phyloP scores from a whole-genome alignment of 2,329 filamentous ascomycete genomes.

The Aspergillus nomiae region DNA sequence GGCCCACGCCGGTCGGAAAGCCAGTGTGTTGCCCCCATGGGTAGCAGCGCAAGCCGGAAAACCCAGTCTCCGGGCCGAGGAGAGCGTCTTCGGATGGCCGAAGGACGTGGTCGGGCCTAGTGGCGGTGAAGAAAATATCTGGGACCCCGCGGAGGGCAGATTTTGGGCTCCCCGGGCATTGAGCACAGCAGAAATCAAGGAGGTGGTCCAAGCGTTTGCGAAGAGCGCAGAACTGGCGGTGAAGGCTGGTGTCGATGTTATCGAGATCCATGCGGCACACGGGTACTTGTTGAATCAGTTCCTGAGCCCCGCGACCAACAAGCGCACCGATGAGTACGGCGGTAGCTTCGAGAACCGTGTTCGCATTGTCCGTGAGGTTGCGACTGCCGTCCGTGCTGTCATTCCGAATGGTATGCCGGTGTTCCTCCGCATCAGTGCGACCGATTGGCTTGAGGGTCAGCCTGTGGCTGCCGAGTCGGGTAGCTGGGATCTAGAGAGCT shows the following conservation, averaged over 20 bases:
- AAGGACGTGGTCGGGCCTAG: conserved; percentile 48
- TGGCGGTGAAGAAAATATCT: conserved; percentile 54
- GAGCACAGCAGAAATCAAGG: conserved; percentile 66
- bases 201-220: conserved; percentile 63
- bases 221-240: conserved; percentile 61
- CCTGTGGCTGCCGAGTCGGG: conserved; percentile 23
- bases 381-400: conserved; percentile 59
- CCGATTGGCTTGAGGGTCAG: conserved; percentile 68
- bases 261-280: conserved; percentile 78
- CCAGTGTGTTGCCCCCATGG: conserved; percentile 57
- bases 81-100: conserved; percentile 56
- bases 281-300: conserved; percentile 75
- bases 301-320: conserved; percentile 68
- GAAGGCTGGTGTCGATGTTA: conserved; percentile 71
- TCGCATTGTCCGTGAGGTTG: conserved; percentile 67
- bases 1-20: conserved; percentile 72
- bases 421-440: conserved; percentile 69
- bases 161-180: conserved; percentile 64
- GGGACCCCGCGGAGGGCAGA: conserved; percentile 59
- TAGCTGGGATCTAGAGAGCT: conserved; percentile 45
- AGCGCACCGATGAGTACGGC: conserved; percentile 60
- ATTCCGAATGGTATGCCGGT: conserved; percentile 70
- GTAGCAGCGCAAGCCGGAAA: conserved; percentile 25
- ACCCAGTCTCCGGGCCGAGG: conserved; percentile 41
- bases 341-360: conserved; percentile 63